Conservation (phyloP, 495 filamentous ascomycete genomes). For the Trichoderma virens region DNA sequence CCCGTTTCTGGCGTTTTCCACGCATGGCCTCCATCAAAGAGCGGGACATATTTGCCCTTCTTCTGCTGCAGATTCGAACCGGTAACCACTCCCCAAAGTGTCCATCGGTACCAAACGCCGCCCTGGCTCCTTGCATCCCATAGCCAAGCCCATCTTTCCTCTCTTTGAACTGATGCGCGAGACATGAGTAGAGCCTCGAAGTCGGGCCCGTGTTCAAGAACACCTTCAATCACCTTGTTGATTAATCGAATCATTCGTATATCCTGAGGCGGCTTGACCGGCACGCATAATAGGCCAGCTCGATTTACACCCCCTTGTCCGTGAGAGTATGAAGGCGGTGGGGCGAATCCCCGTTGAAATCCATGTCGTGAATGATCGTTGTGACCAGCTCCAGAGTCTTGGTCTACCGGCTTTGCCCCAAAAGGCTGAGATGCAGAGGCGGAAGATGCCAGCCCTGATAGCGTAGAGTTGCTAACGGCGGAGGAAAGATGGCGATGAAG, state of each 20-base stretch:
- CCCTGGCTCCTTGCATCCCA: slow-evolving; percentile 78
- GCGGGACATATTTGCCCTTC: slow-evolving; percentile 37
- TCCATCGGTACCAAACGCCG: slow-evolving; percentile 85
- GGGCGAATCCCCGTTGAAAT: slow-evolving; percentile 69
- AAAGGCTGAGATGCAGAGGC: slow-evolving; percentile 62
- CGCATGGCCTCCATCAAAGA: slow-evolving; percentile 63
- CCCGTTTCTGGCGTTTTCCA: slow-evolving; percentile 64
- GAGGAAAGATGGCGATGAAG: slow-evolving; percentile 81
- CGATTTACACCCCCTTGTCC: slow-evolving; percentile 36
- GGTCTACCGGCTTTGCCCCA: slow-evolving; percentile 65
- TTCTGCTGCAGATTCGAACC: slow-evolving; percentile 31
- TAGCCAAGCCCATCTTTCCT: slow-evolving; percentile 90
- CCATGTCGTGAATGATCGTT: slow-evolving; percentile 53
- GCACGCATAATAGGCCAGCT: slow-evolving; percentile 53
- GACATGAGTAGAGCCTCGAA: slow-evolving; percentile 93
- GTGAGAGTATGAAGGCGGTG: slow-evolving; percentile 59
- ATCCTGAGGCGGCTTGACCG: slow-evolving; percentile 67
- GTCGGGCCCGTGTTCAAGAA: slow-evolving; percentile 73
- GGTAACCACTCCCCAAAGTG: slow-evolving; percentile 76
- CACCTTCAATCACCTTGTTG: slow-evolving; percentile 74
- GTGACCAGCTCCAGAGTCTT: slow-evolving; percentile 30
- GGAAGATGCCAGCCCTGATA: slow-evolving; percentile 44
- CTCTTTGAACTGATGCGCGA: slow-evolving; percentile 64
- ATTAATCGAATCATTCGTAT: slow-evolving; percentile 76
- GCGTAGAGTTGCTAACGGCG: slow-evolving; percentile 53